phyloP scores from a whole-genome alignment of 2,329 filamentous ascomycete species.

The Verticillium longisporum region DNA sequence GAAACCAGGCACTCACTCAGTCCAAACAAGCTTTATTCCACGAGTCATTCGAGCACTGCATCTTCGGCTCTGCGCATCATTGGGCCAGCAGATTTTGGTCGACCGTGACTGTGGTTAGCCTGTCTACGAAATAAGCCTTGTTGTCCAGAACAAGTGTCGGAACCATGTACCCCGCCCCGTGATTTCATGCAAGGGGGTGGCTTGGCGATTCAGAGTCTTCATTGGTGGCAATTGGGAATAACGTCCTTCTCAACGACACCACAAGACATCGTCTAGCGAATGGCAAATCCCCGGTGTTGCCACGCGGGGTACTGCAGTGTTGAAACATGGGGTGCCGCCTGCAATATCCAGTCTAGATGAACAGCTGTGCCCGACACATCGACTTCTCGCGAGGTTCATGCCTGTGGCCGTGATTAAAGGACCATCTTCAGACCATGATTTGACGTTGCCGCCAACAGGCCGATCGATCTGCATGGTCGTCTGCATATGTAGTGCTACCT shows the following conservation, averaged over 20 bases:
- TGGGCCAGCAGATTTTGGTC: background rate
- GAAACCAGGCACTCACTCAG: too few species aligned
- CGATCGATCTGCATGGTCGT: background rate
- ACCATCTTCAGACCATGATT: background rate
- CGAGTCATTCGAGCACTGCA: background rate
- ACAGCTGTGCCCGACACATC: background rate
- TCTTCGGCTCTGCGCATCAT: background rate
- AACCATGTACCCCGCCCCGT: background rate
- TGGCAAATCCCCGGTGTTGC: background rate
- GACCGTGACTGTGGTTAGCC: background rate
- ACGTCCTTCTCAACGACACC: background rate
- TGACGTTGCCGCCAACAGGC: background rate
- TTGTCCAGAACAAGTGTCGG: background rate
- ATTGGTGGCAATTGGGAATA: background rate
- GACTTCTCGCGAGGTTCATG: background rate
- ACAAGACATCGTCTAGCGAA: background rate
- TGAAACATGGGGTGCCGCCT: background rate
- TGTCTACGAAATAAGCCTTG: background rate
- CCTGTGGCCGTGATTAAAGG: background rate
- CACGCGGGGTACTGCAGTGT: background rate
- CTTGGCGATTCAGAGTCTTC: background rate
- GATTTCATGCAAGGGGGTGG: background rate
- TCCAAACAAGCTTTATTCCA: background rate
- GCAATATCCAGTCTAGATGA: background rate
- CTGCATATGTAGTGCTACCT: background rate